These are phyloP conservation scores for Calcarisporium arbuscula DNA, from an alignment of 2,329 filamentous ascomycete species.

Conservation along the genomic window DNA sequence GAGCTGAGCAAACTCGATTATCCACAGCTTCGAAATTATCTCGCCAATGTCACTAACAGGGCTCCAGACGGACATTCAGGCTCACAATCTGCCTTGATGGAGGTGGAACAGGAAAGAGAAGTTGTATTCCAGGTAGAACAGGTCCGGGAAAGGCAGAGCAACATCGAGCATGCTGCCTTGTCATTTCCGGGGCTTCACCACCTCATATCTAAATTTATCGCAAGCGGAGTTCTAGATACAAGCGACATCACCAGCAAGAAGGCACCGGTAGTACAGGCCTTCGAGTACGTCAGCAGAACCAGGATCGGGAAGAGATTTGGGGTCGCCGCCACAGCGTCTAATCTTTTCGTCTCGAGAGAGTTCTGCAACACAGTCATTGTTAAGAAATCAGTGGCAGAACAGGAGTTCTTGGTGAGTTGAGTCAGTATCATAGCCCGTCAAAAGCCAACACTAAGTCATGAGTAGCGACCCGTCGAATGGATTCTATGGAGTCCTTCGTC, in stretches of 20 bases:
- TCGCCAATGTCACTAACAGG: too few relatives aligned
- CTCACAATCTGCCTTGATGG: constrained; percentile 53
- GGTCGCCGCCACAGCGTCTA: constrained; percentile 6
- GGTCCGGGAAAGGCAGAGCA: constrained; percentile 47
- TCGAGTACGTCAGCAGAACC: constrained; percentile 32
- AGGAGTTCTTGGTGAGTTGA: constrained; percentile 9
- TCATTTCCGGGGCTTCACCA: constrained; percentile 39
- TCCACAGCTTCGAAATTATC: background rate
- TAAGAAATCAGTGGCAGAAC: background rate
- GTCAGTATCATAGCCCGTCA: background rate
- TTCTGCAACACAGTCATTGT: constrained; percentile 10
- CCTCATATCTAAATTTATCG: constrained; percentile 38
- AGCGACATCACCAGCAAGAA: constrained; percentile 16
- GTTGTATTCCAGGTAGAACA: constrained; percentile 52
- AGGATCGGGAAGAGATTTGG: constrained; percentile 26
- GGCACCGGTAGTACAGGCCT: constrained; percentile 20
- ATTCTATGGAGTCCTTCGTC: constrained; percentile 46
- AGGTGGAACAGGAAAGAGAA: constrained; percentile 55
- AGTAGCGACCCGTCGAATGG: constrained; percentile 50
- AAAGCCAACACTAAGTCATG: background rate
- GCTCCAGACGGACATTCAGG: too few relatives aligned
- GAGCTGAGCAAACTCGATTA: background rate
- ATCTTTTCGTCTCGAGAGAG: constrained; percentile 28
- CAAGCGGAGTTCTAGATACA: constrained; percentile 28
- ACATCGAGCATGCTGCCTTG: constrained; percentile 29